Percentiles rank a stretch among this genome's conserved stretches.
phyloP scores from a whole-genome alignment of 441 rosid species.

The Melastoma candidum region DNA sequence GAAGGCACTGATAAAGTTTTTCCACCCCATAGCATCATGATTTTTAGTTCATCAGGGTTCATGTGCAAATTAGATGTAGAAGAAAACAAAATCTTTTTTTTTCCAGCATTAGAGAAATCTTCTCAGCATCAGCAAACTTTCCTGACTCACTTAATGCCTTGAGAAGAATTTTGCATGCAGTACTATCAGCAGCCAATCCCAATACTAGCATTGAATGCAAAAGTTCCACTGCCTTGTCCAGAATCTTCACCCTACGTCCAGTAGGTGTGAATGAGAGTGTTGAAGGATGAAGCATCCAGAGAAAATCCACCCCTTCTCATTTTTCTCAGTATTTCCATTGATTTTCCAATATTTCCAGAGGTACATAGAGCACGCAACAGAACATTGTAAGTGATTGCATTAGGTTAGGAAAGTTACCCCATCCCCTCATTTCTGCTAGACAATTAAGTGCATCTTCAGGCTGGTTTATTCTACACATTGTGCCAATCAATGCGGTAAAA shows the following conservation, averaged over 20 bases:
- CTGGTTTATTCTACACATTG: constrained; percentile 54
- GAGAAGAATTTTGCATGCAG: constrained; percentile 43
- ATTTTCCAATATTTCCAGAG: constrained; percentile 39
- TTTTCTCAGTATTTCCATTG: constrained; percentile 37
- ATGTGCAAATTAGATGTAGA: constrained; percentile 26
- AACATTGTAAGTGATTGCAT: constrained; percentile 49
- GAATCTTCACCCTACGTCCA: constrained; percentile 38
- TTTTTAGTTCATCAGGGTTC: too few species aligned
- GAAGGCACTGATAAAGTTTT: too few species aligned
- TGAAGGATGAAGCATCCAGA: constrained; percentile 54
- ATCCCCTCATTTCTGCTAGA: constrained; percentile 64
- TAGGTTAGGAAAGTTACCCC: constrained; percentile 64
- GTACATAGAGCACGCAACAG: constrained; percentile 45
- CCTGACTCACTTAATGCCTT: constrained; percentile 42
- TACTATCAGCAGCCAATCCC: constrained; percentile 58
- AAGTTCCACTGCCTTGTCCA: constrained; percentile 48
- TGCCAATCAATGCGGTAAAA: constrained; percentile 60
- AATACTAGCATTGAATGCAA: constrained; percentile 33
- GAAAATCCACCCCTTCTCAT: constrained; percentile 52
- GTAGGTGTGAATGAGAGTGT: constrained; percentile 47
- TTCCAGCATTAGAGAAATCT: constrained; percentile 46
- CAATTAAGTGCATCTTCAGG: constrained; percentile 71
- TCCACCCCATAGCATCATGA: too few species aligned
- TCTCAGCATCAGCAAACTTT: constrained; percentile 43
- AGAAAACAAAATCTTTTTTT: constrained; percentile 46